These are phyloP conservation scores for Phycomyces blakesleeanus DNA, from an alignment of 192 early-diverging fungal species.

Conservation along the genomic window DNA sequence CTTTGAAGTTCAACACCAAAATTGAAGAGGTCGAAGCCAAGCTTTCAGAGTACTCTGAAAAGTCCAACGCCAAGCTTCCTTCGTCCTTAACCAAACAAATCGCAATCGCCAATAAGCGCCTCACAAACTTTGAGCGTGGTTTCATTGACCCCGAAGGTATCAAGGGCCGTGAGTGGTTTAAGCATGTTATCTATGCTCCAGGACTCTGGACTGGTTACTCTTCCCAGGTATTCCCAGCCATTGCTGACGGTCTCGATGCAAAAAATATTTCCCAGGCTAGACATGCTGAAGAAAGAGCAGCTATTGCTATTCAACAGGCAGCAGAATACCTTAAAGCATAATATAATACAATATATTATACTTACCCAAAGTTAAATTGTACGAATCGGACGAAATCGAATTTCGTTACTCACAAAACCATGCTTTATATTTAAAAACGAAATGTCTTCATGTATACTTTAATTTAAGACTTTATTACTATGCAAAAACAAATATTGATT, in stretches of 20 bases:
- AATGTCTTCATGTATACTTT: too few species aligned
- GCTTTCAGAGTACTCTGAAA: conserved; percentile 35
- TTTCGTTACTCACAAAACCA: too few species aligned
- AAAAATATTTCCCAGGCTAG: background rate
- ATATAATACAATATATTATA: too few species aligned
- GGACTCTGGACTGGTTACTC: conserved; percentile 49
- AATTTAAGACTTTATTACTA: too few species aligned
- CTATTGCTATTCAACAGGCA: conserved; percentile 14
- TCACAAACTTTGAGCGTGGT: conserved; percentile 45
- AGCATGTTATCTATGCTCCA: conserved; percentile 56
- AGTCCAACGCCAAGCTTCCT: background rate
- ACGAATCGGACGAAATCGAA: too few species aligned
- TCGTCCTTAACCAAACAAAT: conserved; percentile 35
- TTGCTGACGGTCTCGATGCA: conserved; percentile 42
- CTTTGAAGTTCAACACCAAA: conserved; percentile 11
- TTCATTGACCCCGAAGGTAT: conserved; percentile 56
- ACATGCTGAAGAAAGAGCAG: conserved; percentile 16
- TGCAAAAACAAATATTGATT: too few species aligned
- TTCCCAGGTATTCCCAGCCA: conserved; percentile 49
- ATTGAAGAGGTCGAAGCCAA: conserved; percentile 31
- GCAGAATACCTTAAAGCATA: conserved; percentile 10
- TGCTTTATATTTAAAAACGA: too few species aligned
- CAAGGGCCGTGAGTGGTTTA: conserved; percentile 54
- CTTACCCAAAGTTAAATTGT: too few species aligned
- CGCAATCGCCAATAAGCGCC: conserved; percentile 41